Evolutionary conservation across 202 grass and related monocot genomes (phyloP).

Genomic region (Schoenoplectus triqueter): DNA sequence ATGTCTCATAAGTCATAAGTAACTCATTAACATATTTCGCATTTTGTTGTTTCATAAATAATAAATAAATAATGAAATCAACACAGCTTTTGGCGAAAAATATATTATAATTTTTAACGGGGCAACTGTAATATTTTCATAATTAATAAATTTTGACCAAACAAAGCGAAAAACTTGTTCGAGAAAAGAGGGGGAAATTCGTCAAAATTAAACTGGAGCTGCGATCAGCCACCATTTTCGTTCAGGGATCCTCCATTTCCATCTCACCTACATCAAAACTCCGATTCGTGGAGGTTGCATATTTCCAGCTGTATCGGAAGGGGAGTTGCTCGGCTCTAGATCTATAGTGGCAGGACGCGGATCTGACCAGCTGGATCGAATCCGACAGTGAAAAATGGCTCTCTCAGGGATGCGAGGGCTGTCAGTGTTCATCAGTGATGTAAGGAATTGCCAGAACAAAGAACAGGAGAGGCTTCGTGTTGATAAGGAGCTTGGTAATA

Average conservation of each 20-base stretch:
- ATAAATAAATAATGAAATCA: neutral
- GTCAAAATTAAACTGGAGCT: conserved; percentile 19
- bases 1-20: too few species aligned
- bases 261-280: neutral
- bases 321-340: conserved; percentile 24
- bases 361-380: conserved; percentile 42
- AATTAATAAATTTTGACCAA: conserved; percentile 38
- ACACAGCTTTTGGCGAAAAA: neutral
- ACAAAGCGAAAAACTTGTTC: conserved; percentile 39
- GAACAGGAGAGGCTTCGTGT: conserved; percentile 98
- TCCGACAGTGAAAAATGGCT: conserved; percentile 55
- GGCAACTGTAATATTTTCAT: conserved; percentile 32
- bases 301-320: conserved; percentile 14
- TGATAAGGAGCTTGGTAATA: conserved; percentile 99
- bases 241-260: neutral
- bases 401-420: conserved; percentile 97
- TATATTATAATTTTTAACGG: conserved; percentile 3
- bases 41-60: neutral
- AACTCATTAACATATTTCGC: too few species aligned
- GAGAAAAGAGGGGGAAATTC: neutral
- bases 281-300: conserved; percentile 25
- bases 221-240: conserved; percentile 20
- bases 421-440: conserved; percentile 98
- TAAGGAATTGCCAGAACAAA: conserved; percentile 99
- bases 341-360: conserved; percentile 31